Base-by-base conservation (phyloP, 1,284 basidiomycete species). In the Violaceomyces palustris region DNA sequence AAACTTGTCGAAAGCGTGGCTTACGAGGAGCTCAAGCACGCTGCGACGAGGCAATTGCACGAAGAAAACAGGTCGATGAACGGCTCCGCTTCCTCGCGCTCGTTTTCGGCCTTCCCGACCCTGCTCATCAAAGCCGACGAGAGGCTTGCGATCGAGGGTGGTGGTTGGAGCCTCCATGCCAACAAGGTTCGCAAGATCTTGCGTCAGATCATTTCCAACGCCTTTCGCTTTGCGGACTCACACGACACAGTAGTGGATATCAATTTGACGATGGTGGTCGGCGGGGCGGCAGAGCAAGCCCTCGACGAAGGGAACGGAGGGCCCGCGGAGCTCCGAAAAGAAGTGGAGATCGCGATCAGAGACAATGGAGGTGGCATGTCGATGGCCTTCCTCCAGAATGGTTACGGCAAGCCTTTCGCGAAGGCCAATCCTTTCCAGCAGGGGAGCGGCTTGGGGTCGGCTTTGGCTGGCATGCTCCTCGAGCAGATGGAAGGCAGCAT, bases 1-100 rank as follows among this genome's bases (percentile, higher is more conserved):
- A 50, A 49, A 23, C 25, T 58, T 8, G 42, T 64, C 29, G 63
- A 65, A 27, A 39, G 59, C 4, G 55, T 55, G n/a, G 61, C 47
- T 30, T 39, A 61, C 21, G 55, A 56, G 34, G 61, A 68, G 39
- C n/a, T n/a, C n/a, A n/a, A n/a, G n/a, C n/a, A n/a, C n/a, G n/a
- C n/a, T n/a, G n/a, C n/a, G n/a, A n/a, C n/a, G n/a, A n/a, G n/a
- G n/a, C n/a, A n/a, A n/a, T n/a, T n/a, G n/a, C n/a, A n/a, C n/a
- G n/a, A n/a, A n/a, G n/a, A n/a, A n/a, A n/a, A n/a, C n/a, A n/a
- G n/a, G n/a, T n/a, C n/a, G n/a, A n/a, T n/a, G n/a, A n/a, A n/a
- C n/a, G n/a, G n/a, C n/a, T n/a, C n/a, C n/a, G n/a, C n/a, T n/a
- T n/a, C n/a, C n/a, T n/a, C n/a, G n/a, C n/a, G n/a, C n/a, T n/a